Base-by-base conservation (phyloP, 306 rosid species). In the Cercis canadensis region DNA sequence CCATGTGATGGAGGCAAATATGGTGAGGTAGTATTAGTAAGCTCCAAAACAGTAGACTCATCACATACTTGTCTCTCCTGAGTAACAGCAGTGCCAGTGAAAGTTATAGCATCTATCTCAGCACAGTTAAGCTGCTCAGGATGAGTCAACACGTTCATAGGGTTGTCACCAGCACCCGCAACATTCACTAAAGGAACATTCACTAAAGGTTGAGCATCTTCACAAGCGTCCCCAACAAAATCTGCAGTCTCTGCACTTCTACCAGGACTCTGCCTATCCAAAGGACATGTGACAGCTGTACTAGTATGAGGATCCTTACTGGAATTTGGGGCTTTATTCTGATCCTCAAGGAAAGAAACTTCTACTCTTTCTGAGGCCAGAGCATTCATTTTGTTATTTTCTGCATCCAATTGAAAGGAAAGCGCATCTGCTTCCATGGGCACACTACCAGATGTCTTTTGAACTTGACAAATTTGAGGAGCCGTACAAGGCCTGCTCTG, bases 221-320 rank as follows among this genome's bases (percentile, higher is more conserved):
- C 73, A 47, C 11, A 66, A 60, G 17, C 44, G 24, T 33, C 8
- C 10, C 32, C 57, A 54, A 65, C 52, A 36, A 44, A 62, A 15
- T 69, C 53, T 5, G 17, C 8, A 50, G 24, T 56, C 43, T 62
- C 58, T 46, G 72, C 34, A 74, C 33, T 63, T 62, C 65, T 45
- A 62, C 55, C 2, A 58, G 76, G 75, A 67, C 49, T 59, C 57
- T 52, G 70, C 57, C 65, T 70, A 43, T 64, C 78, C 65, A 55
- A 36, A 65, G 67, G 66, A 75, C 36, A 47, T 8, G 47, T 36
- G 36, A 8, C 73, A 32, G 44, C 67, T 43, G 43, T 55, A 34
- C 57, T 31, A 59, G 33, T 34, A 58, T 24, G 24, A 18, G 49
- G 62, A 72, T 40, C 69, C 41, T 50, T 31, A 40, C 69, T 49